Base-by-base conservation (phyloP, 495 filamentous ascomycete genomes). In the Tuber microsphaerosporum region DNA sequence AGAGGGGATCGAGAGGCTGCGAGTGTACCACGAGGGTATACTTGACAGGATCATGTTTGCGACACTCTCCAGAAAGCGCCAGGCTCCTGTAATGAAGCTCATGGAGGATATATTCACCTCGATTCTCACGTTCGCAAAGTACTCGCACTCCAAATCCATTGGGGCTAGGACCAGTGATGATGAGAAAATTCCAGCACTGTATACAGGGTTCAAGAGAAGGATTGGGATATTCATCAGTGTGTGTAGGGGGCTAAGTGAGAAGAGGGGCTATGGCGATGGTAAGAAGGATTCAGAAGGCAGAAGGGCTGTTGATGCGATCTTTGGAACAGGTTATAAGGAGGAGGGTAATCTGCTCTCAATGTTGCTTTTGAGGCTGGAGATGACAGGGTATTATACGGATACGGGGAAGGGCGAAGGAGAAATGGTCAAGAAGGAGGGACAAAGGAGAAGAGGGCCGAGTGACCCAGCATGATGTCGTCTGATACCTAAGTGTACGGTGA, bases 31-130 rank as follows among this genome's bases (percentile, higher is more conserved):
- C 77, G 92, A 94, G 81, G 83, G 86, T 14, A 87, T 90, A n/a
- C 87, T 98, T 2, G 92, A 97, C 79, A 85, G 88, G 44, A 92
- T 97, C 74, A 88, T 97, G 85, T 90, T 89, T 75, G 88, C 89
- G 1, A 85, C 95, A 0, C 85, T 97, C 26, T 86, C 97, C 0
- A 82, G 90, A 70, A 90, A 89, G 76, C 85, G 90, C 39, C 92
- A 94, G 81, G 85, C 88, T 43, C 89, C 91, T 0, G 89, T 93
- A 0, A 87, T 93, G 81, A 88, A 87, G 61, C 84, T 96, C 0
- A 84, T 98, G 0, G 93, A 97, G 73, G 90, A 91, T 19, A 92
- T 94, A 7, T 94, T 96, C 75, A 85, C 85, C 9, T 81, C 89
- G 0, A 89, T 97, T 42, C 84, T 98, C 20, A 84, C 86, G 19